Percentiles rank a stretch among this genome's conserved stretches.
phyloP scores from a whole-genome alignment of 345 rosid genomes.

The Theobroma cacao region DNA sequence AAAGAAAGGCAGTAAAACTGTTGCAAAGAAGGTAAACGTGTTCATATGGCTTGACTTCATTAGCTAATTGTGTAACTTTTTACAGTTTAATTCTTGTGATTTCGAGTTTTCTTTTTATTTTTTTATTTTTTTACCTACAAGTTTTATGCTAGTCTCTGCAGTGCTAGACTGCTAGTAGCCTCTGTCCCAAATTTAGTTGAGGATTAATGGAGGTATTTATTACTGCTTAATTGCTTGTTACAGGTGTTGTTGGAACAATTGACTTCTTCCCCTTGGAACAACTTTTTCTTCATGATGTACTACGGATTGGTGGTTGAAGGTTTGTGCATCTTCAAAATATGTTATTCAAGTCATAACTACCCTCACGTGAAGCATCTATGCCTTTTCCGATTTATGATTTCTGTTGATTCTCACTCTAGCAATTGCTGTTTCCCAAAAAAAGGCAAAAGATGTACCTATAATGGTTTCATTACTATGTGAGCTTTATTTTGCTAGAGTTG shows the following conservation, averaged over 20 bases:
- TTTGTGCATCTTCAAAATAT: slow-evolving; percentile 18
- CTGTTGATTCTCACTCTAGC: background rate
- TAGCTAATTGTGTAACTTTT: background rate
- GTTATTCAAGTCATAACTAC: background rate
- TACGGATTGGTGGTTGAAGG: slow-evolving; percentile 92
- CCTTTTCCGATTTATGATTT: background rate
- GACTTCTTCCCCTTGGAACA: slow-evolving; percentile 87
- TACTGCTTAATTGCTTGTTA: background rate
- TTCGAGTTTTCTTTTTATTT: background rate
- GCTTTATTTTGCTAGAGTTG: background rate
- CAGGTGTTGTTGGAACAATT: slow-evolving; percentile 88
- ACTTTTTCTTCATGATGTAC: slow-evolving; percentile 80
- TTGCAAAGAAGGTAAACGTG: slow-evolving; percentile 70
- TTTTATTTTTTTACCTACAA: background rate
- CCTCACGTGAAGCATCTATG: background rate
- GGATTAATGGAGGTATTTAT: background rate
- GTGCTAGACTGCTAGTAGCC: background rate
- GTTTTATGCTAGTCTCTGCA: background rate
- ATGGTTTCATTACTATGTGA: background rate
- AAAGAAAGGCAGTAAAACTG: slow-evolving; percentile 67
- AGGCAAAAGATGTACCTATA: background rate
- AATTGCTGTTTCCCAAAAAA: background rate
- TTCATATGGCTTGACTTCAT: background rate
- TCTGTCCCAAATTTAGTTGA: background rate
- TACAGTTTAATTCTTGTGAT: background rate